These are phyloP conservation scores for Alternaria longipes DNA, from an alignment of 2,329 filamentous ascomycete species.

Conservation along the genomic window DNA sequence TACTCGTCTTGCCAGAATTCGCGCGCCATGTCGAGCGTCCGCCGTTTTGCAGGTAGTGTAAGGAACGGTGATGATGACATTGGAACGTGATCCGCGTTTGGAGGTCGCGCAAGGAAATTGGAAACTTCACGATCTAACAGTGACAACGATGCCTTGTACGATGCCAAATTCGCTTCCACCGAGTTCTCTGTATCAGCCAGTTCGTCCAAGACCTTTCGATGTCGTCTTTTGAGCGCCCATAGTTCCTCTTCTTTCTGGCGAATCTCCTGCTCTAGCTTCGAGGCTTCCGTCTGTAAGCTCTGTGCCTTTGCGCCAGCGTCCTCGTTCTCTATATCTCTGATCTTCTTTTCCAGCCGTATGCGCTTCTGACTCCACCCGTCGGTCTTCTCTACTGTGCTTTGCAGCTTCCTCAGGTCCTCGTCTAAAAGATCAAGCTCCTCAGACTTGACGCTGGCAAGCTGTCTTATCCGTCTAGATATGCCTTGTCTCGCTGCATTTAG, in stretches of 20 bases:
- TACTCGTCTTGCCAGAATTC: constrained; percentile 76
- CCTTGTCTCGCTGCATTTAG: constrained; percentile 71
- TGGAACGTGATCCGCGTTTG: constrained; percentile 47
- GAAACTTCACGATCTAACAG: constrained; percentile 71
- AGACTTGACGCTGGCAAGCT: constrained; percentile 71
- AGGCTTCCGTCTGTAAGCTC: constrained; percentile 61
- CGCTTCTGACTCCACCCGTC: constrained; percentile 68
- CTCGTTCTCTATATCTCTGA: constrained; percentile 64
- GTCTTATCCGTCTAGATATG: constrained; percentile 69
- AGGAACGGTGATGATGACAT: constrained; percentile 61
- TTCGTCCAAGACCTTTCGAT: constrained; percentile 66
- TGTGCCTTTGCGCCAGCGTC: constrained; percentile 66
- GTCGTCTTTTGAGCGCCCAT: constrained; percentile 66
- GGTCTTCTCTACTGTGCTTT: constrained; percentile 67
- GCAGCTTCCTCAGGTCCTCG: constrained; percentile 65
- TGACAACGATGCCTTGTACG: constrained; percentile 72
- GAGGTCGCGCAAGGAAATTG: constrained; percentile 67
- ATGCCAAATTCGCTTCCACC: constrained; percentile 75
- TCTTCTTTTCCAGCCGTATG: constrained; percentile 63
- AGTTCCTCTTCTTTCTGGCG: constrained; percentile 71
- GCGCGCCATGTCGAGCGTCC: constrained; percentile 75
- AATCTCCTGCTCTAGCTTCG: constrained; percentile 69
- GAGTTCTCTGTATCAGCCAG: constrained; percentile 71
- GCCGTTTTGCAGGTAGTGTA: constrained; percentile 68
- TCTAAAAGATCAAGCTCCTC: constrained; percentile 72